A percentile compares a stretch with the other conserved stretches of the same genome.
Conservation (phyloP, 345 rosid species). For the Microcos paniculata region DNA sequence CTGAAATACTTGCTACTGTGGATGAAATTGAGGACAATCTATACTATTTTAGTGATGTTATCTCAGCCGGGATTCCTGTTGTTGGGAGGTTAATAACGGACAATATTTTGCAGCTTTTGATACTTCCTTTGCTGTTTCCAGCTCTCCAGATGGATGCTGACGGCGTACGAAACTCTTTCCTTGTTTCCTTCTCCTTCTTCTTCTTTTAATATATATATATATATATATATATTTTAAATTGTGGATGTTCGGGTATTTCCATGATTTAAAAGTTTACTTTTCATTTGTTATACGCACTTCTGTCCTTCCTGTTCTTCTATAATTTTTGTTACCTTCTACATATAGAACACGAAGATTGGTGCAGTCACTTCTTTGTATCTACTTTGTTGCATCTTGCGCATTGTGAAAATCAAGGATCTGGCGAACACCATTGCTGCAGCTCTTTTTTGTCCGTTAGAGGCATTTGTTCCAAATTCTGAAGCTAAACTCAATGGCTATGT, state of each 20-base stretch:
- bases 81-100: slow-evolving; percentile 89
- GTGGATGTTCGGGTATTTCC: background rate
- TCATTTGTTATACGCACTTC: background rate
- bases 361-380: slow-evolving; percentile 82
- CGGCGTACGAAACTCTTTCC: slow-evolving; percentile 48
- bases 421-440: slow-evolving; percentile 90
- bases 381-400: slow-evolving; percentile 92
- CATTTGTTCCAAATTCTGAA: slow-evolving; percentile 46
- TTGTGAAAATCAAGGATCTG: slow-evolving; percentile 96
- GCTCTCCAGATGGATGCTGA: slow-evolving; percentile 53
- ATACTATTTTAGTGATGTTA: slow-evolving; percentile 89
- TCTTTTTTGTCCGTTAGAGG: slow-evolving; percentile 69
- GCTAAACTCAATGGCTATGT: slow-evolving; percentile 56
- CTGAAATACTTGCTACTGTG: slow-evolving; percentile 58
- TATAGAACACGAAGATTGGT: slow-evolving; percentile 65
- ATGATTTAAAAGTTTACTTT: slow-evolving; percentile 2
- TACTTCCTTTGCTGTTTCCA: slow-evolving; percentile 89
- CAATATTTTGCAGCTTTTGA: slow-evolving; percentile 69
- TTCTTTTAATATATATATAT: too few relatives aligned
- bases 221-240: too few relatives aligned
- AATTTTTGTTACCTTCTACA: slow-evolving; percentile 27
- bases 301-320: slow-evolving; percentile 13
- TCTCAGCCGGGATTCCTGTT: slow-evolving; percentile 98
- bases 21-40: slow-evolving; percentile 98
- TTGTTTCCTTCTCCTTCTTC: slow-evolving; percentile 7